These are phyloP conservation scores for Wakefieldia striispora DNA, from an alignment of 768 basidiomycete species.

Conservation along the genomic window DNA sequence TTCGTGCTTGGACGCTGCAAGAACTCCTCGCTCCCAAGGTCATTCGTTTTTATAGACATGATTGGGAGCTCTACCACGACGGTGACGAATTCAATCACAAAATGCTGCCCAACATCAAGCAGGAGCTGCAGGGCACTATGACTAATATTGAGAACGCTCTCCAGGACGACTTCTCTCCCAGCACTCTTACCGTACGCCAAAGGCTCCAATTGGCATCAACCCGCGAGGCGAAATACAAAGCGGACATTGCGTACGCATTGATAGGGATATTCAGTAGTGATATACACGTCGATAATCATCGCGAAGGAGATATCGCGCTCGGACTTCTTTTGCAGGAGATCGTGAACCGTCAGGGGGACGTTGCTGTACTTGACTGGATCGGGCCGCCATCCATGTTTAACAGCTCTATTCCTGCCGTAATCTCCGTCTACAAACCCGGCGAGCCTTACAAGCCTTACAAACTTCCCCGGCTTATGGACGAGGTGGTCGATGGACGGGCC, in stretches of 20 bases:
- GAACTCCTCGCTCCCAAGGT: constrained; percentile 11
- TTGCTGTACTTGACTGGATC: constrained; percentile 19
- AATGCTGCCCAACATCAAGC: background rate
- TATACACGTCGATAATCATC: background rate
- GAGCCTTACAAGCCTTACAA: background rate
- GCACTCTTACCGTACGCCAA: constrained; percentile 1
- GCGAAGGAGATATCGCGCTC: constrained; percentile 6
- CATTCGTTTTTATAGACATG: constrained; percentile 10
- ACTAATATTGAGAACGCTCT: background rate
- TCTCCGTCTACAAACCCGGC: constrained; percentile 13
- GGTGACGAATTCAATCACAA: constrained; percentile 7
- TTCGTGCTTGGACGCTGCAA: constrained; percentile 14
- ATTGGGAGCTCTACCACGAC: constrained; percentile 1
- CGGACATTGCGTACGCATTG: constrained; percentile 14
- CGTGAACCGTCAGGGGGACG: constrained; percentile 11
- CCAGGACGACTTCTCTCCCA: background rate
- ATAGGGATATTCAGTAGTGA: constrained; percentile 18
- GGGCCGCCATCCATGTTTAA: constrained; percentile 16
- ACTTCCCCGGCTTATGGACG: background rate
- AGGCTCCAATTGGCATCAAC: constrained; percentile 13
- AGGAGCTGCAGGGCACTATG: background rate
- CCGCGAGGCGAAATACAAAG: constrained; percentile 6
- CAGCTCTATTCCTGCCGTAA: constrained; percentile 11
- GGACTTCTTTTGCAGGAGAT: constrained; percentile 14
- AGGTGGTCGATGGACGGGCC: background rate